Percentiles rank a stretch among this genome's conserved stretches.
These are phyloP conservation scores for Usnea hakonensis DNA, from an alignment of 495 filamentous ascomycete species.

Conservation along the genomic window DNA sequence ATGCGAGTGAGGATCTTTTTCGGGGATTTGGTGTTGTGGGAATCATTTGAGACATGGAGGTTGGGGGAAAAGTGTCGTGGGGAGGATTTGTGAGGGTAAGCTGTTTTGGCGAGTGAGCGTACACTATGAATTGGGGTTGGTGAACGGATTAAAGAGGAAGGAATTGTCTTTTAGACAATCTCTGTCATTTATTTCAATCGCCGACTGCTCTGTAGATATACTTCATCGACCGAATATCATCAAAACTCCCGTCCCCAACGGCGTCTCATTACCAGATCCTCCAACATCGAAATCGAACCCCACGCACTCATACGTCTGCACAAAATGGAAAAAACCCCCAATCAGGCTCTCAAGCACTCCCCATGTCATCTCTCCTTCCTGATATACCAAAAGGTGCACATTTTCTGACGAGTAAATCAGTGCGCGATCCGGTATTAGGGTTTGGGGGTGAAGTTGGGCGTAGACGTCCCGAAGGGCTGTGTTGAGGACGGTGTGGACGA, in stretches of 20 bases:
- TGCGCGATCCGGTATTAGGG: neutral
- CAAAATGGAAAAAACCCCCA: neutral
- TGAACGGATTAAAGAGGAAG: no score
- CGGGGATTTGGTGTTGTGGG: no score
- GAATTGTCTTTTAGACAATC: no score
- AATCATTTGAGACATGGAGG: no score
- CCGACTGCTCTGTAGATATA: no score
- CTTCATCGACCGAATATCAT: no score
- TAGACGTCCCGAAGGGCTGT: neutral
- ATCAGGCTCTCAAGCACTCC: neutral
- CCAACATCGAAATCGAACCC: neutral
- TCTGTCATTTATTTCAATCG: no score
- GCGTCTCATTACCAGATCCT: neutral
- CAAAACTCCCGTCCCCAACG: neutral
- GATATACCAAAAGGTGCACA: neutral
- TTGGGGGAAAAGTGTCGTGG: no score
- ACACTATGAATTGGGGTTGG: no score
- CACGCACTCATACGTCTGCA: neutral
- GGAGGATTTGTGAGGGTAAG: no score
- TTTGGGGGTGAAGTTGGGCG: neutral
- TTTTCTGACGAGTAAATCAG: neutral
- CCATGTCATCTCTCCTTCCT: neutral
- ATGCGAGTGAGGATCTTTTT: no score
- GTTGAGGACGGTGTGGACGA: neutral
- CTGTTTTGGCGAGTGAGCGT: no score